These are phyloP conservation scores for Phlebiopsis flavidoalba DNA, from an alignment of 768 basidiomycete genomes.

Conservation along the genomic window DNA sequence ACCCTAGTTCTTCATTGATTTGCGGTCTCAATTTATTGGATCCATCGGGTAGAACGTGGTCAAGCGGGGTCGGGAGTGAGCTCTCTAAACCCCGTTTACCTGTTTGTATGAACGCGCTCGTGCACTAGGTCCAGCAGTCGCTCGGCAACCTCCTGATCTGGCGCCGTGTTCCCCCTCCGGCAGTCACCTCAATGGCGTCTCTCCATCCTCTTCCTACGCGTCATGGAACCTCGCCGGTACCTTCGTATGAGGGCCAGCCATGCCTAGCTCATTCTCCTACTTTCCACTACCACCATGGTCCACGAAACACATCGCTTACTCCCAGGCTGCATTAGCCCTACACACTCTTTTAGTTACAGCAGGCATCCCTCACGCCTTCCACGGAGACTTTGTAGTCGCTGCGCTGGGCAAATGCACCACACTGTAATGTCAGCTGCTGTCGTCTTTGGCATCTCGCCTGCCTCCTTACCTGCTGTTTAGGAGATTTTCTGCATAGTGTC, in stretches of 20 bases:
- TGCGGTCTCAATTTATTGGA: constrained; percentile 4
- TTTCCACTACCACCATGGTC: constrained; percentile 41
- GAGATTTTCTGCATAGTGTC: constrained; percentile 84
- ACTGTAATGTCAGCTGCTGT: constrained; percentile 52
- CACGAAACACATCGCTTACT: constrained; percentile 70
- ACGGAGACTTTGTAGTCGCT: constrained; percentile 70
- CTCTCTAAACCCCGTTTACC: not conserved
- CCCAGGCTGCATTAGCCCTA: constrained; percentile 72
- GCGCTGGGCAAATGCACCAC: constrained; percentile 59
- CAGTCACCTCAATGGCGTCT: constrained; percentile 5
- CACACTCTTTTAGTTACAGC: constrained; percentile 54
- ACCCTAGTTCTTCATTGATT: constrained; percentile 7
- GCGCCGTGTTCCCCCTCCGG: constrained; percentile 1
- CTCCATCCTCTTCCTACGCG: constrained; percentile 17
- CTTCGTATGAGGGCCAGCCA: constrained; percentile 11
- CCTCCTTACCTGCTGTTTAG: constrained; percentile 32
- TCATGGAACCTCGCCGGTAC: constrained; percentile 15
- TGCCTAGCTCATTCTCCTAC: constrained; percentile 26
- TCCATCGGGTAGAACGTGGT: constrained; percentile 5
- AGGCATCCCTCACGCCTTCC: constrained; percentile 73
- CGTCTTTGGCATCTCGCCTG: no score
- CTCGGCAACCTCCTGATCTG: constrained; percentile 9
- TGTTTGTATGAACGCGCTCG: constrained; percentile 3
- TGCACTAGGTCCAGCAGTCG: constrained; percentile 1
- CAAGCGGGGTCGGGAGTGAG: no score